Evolutionary conservation across 2,329 filamentous ascomycete species (phyloP), one percentile per base, ranked within the genome.

Genomic region (Xylaria sp.): DNA sequence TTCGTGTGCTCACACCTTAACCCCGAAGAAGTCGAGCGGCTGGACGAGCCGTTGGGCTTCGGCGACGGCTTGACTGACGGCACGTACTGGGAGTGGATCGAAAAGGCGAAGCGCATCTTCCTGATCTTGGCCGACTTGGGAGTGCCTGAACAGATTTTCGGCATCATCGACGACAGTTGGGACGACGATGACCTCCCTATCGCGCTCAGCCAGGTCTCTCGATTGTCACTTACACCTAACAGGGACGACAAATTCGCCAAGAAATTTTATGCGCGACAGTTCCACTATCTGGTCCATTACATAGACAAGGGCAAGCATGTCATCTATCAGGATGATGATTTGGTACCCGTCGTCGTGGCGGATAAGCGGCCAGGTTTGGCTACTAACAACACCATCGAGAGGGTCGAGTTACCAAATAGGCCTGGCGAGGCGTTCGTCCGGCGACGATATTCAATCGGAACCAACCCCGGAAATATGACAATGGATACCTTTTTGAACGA

Each of bases 1-100:
- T 94, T 90, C 76, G 88, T 94, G 70, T 85, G 86, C 60, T 88
- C 88, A 50, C 87, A 91, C 67, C 84, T 94, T 51, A 83, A 87
- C 57, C 86, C 88, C 50, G 85, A 89, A 69, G 90, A 92, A 79
- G 84, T 89, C 72, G 83, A 86, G 65, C 87, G 87, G 63, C 82
- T 94, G 56, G 86, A 91, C 75, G 82, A 83, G 50, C 88, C 88
- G 9, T 82, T 93, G 56, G 87, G 84, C 13, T 93, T 93, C 78
- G 91, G 91, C 37, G 89, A 90, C 74, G 88, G 88, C 65, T 79
- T 88, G 66, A 93, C 91, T 3, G 89, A 93, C 78, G 88, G 90
- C 71, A 93, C 91, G 0, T 94, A 94, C 78, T 90, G 91, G 83
- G 91, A 94, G 77, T 93, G 91, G 90, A 93, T 94, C 56, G 83